Percentiles rank a stretch among this genome's conserved stretches.
phyloP scores from a whole-genome alignment of 441 rosid species.

The Daphne laureola region DNA sequence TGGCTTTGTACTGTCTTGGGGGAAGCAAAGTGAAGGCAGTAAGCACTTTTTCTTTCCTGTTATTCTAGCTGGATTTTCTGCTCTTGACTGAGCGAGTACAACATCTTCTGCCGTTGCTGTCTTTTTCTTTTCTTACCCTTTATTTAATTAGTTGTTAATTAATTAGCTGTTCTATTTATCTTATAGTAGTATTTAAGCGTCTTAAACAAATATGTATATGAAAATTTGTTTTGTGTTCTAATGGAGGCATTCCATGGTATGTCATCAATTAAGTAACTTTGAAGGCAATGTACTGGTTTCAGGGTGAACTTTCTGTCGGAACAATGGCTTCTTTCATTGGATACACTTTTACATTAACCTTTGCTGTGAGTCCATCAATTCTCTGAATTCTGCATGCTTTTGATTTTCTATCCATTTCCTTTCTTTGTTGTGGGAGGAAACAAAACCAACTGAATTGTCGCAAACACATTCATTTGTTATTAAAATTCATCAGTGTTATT shows the following conservation, averaged over 20 bases:
- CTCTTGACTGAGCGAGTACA: not conserved
- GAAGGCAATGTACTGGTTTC: conserved; percentile 18
- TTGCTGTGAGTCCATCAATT: conserved; percentile 57
- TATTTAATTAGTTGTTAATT: too few relatives aligned
- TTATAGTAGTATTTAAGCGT: not conserved
- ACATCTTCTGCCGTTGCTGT: not conserved
- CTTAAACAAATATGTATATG: not conserved
- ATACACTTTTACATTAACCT: conserved; percentile 87
- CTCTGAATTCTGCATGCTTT: conserved; percentile 4
- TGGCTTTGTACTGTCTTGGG: conserved; percentile 86
- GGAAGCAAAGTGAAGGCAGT: conserved; percentile 97
- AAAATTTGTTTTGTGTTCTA: not conserved
- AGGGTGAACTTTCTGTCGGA: conserved; percentile 91
- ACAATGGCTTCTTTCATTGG: conserved; percentile 89
- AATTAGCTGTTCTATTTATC: too few relatives aligned
- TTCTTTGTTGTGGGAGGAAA: too few relatives aligned
- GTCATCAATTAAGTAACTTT: too few relatives aligned
- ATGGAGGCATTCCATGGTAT: too few relatives aligned
- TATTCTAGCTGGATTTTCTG: not conserved
- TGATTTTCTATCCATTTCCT: too few relatives aligned
- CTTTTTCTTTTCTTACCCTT: not conserved
- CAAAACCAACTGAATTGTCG: too few relatives aligned
- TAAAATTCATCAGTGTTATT: conserved; percentile 4
- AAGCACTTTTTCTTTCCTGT: conserved; percentile 22
- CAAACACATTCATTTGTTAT: too few relatives aligned